phyloP scores from a whole-genome alignment of 192 early-diverging fungal genomes.

The Backusella tarrabulga region DNA sequence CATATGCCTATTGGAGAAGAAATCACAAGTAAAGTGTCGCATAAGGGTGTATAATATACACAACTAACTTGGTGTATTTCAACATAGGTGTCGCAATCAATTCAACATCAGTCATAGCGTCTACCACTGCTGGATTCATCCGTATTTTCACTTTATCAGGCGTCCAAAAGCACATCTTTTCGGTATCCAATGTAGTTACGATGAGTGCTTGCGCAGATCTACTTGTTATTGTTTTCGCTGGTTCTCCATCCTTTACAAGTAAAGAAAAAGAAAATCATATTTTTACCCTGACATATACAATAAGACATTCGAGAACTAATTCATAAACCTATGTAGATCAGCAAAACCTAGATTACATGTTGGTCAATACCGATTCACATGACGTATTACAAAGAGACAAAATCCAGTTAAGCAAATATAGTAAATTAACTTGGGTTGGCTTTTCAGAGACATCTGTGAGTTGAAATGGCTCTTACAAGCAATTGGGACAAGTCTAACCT shows the following conservation, averaged over 20 bases:
- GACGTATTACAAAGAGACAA: constrained; percentile 54
- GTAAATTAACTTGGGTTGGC: constrained; percentile 76
- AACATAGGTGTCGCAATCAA: constrained; percentile 62
- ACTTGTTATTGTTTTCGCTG: constrained; percentile 19
- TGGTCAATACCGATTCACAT: constrained; percentile 57
- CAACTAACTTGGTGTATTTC: background rate
- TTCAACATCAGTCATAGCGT: constrained; percentile 58
- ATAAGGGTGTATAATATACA: background rate
- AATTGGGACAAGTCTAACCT: background rate
- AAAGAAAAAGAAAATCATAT: background rate
- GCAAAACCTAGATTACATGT: constrained; percentile 60
- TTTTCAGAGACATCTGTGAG: constrained; percentile 77
- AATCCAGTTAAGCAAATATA: constrained; percentile 62
- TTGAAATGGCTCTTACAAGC: background rate
- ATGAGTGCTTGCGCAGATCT: constrained; percentile 40
- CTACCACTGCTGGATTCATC: constrained; percentile 74
- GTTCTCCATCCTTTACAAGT: background rate
- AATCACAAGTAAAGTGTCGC: constrained; percentile 34
- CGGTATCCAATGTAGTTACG: constrained; percentile 54
- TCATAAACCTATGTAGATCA: constrained; percentile 25
- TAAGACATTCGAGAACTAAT: too few relatives aligned
- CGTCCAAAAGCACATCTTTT: constrained; percentile 71
- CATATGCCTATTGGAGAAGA: constrained; percentile 69
- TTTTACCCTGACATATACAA: background rate
- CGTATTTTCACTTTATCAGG: constrained; percentile 80